phyloP scores from a whole-genome alignment of 768 basidiomycete genomes.

The Botryobasidium botryosum region DNA sequence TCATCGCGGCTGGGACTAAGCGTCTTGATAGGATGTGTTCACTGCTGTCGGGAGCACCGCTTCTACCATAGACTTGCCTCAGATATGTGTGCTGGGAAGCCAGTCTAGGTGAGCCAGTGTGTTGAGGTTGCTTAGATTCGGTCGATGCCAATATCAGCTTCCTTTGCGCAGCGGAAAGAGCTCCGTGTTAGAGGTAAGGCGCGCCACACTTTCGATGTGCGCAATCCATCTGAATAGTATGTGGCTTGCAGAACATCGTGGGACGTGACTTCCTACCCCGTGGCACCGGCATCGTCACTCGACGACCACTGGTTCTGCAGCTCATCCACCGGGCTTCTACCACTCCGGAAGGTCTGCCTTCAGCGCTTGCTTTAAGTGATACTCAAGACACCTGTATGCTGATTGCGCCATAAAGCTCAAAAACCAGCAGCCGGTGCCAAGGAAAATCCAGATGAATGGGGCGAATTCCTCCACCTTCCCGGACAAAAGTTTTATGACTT shows the following conservation, averaged over 20 bases:
- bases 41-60: constrained; percentile 66
- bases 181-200: constrained; percentile 66
- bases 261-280: constrained; percentile 97
- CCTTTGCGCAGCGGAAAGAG: constrained; percentile 67
- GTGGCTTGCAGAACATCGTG: constrained; percentile 71
- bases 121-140: background rate
- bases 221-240: constrained; percentile 1
- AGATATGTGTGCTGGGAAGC: constrained; percentile 82
- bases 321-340: constrained; percentile 57
- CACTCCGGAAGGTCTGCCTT: too few relatives aligned
- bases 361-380: background rate
- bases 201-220: constrained; percentile 9
- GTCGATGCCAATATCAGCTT: background rate
- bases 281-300: constrained; percentile 96
- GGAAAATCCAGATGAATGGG: constrained; percentile 89
- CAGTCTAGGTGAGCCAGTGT: constrained; percentile 23
- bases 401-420: background rate
- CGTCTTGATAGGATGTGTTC: constrained; percentile 45
- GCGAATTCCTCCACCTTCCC: constrained; percentile 92
- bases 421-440: constrained; percentile 39
- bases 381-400: background rate
- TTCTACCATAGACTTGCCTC: constrained; percentile 72
- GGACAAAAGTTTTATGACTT: constrained; percentile 98
- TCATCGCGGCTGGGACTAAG: background rate
- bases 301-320: constrained; percentile 91